A percentile compares a stretch with the other conserved stretches of the same genome.
phyloP scores from a whole-genome alignment of 2,329 filamentous ascomycete species.

The Ustilaginoidea virens region DNA sequence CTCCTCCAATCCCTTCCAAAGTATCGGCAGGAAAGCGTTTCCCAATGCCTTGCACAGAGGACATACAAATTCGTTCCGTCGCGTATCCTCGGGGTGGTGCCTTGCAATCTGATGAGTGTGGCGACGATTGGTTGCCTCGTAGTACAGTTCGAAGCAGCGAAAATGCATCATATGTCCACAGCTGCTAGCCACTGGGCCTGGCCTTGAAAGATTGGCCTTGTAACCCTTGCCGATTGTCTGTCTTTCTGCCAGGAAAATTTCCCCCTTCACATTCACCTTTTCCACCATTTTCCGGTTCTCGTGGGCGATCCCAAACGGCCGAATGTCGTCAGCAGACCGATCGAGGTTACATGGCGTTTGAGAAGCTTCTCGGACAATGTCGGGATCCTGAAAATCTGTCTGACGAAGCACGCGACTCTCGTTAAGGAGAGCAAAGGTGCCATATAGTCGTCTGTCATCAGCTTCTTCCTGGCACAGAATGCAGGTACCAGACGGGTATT shows the following conservation, averaged over 20 bases:
- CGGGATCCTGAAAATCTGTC: conserved; percentile 66
- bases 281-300: conserved; percentile 68
- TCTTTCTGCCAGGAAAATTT: conserved; percentile 55
- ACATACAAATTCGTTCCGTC: conserved; percentile 81
- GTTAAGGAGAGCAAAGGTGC: conserved; percentile 80
- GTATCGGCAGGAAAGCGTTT: conserved; percentile 85
- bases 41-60: conserved; percentile 93
- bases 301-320: conserved; percentile 81
- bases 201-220: conserved; percentile 46
- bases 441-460: conserved; percentile 75
- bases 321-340: conserved; percentile 62
- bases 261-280: conserved; percentile 60
- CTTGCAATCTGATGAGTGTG: conserved; percentile 88
- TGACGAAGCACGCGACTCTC: conserved; percentile 78
- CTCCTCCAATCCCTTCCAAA: conserved; percentile 88
- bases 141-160: conserved; percentile 84
- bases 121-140: conserved; percentile 65
- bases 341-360: conserved; percentile 72
- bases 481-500: conserved; percentile 84
- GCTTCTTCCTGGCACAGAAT: conserved; percentile 95
- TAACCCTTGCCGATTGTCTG: conserved; percentile 86
- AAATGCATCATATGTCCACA: conserved; percentile 99
- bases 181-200: conserved; percentile 72
- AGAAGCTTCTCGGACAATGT: conserved; percentile 71
- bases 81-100: conserved; percentile 74